Conservation (phyloP, 208 protist species). For the Sergeia podlipaevii region DNA sequence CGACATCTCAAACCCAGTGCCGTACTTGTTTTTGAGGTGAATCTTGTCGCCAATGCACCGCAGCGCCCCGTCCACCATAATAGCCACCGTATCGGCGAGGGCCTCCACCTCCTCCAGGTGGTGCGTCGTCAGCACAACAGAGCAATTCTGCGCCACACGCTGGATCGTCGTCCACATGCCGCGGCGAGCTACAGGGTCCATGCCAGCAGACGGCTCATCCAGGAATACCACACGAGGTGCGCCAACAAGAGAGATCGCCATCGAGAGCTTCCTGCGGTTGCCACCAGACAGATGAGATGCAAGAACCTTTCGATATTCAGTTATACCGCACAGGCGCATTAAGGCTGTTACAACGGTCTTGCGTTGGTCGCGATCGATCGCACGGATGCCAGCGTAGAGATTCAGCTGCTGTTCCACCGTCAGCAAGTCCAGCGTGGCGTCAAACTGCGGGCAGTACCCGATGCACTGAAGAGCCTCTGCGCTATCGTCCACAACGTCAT, state of each 20-base stretch:
- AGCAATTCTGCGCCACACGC: constrained; percentile 47
- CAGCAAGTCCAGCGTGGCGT: constrained; percentile 77
- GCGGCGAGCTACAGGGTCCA: constrained; percentile 52
- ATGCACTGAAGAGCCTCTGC: constrained; percentile 31
- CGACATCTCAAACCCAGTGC: constrained; percentile 27
- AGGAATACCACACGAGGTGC: constrained; percentile 40
- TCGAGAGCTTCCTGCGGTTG: constrained; percentile 61
- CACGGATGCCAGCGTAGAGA: constrained; percentile 46
- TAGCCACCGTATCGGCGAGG: constrained; percentile 63
- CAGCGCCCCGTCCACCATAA: constrained; percentile 79
- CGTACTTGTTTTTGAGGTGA: constrained; percentile 71
- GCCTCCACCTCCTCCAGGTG: constrained; percentile 93
- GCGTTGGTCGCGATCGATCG: constrained; percentile 15
- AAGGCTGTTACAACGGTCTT: constrained; percentile 17
- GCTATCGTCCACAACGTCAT: constrained; percentile 29
- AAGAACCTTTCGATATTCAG: constrained; percentile 13
- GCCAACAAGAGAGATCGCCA: constrained; percentile 63
- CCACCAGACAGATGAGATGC: constrained; percentile 34
- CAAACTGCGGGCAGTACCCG: constrained; percentile 92
- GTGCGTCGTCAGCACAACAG: constrained; percentile 90
- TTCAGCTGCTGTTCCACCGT: constrained; percentile 68
- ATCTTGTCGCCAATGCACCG: constrained; percentile 70
- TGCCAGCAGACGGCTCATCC: constrained; percentile 62
- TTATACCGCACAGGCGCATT: constrained; percentile 17
- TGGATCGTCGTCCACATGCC: constrained; percentile 40